phyloP scores from a whole-genome alignment of 2,329 filamentous ascomycete species.

The Stromatinia cepivora region DNA sequence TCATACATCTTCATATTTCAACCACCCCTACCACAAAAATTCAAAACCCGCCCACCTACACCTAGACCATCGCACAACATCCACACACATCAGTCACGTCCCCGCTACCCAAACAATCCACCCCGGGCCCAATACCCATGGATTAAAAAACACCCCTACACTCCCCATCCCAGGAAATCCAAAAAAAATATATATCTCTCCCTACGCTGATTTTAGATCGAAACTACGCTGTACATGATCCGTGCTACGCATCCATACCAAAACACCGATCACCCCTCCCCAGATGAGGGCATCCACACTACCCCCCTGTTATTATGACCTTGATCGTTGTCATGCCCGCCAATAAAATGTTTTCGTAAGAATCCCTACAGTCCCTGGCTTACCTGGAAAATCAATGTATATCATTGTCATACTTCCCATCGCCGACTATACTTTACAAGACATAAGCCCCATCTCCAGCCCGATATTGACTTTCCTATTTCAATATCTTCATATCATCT shows the following conservation, averaged over 20 bases:
- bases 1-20: constrained; percentile 14
- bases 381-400: constrained; percentile 23
- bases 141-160: constrained; percentile 1
- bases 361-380: constrained; percentile 17
- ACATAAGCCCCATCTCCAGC: constrained; percentile 24
- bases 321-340: constrained; percentile 24
- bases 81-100: constrained; percentile 17
- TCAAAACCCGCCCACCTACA: constrained; percentile 12
- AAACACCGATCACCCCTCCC: constrained; percentile 23
- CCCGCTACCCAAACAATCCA: constrained; percentile 16
- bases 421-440: constrained; percentile 22
- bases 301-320: constrained; percentile 21
- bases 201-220: constrained; percentile 22
- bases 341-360: constrained; percentile 26
- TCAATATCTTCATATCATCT: constrained; percentile 20
- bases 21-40: constrained; percentile 14
- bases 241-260: constrained; percentile 21
- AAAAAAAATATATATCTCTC: constrained; percentile 1
- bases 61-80: constrained; percentile 11
- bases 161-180: background rate
- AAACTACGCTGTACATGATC: constrained; percentile 23
- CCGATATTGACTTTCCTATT: constrained; percentile 19
- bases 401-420: constrained; percentile 25
- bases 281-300: constrained; percentile 17
- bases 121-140: constrained; percentile 15